Evolutionary conservation across 1,284 basidiomycete species (phyloP), one percentile per base, ranked within the genome.

Genomic region (Mycena citricolor): DNA sequence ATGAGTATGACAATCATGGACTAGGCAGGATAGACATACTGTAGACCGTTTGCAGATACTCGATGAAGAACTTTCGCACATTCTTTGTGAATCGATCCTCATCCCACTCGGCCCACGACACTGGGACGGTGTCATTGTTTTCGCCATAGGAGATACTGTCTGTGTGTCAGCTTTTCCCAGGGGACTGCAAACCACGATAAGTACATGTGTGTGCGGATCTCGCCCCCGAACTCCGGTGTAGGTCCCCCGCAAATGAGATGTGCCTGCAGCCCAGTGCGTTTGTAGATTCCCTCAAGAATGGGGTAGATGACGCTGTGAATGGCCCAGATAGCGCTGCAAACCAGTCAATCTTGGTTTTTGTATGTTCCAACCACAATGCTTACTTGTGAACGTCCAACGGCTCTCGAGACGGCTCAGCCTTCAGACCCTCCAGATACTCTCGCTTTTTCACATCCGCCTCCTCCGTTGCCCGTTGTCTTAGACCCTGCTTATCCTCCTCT

Each of bases 221-320:
- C 39, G 12, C 45, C 45, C 4, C 30, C 39, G 24, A 24, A 29
- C 16, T 31, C 21, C 1, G 45, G 45, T n/a, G 37, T 28, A 8
- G 45, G 45, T 14, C 45, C 39, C 6, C 45, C 45, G 11, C 41
- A 16, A 13, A 47, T 20, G 6, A 47, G 32, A 4, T 33, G 37
- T 2, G 34, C 31, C n/a, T 47, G 45, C 12, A 14, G 22, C 12
- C 45, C 39, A 3, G 45, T 47, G 12, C 22, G 8, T 3, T 37
- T 16, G 33, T 2, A 12, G 21, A 47, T 25, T 8, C 21, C 45
- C 16, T 29, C 26, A 8, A 47, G 34, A 20, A 47, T 31, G 4
- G 45, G 45, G 17, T 30, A 16, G 14, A 42, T 33, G 28, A 42
- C 41, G 14, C 31, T 32, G 3, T 24, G 34, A 21, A 39, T 13